Base-by-base conservation (phyloP, 2,329 filamentous ascomycete species). In the Thielaviopsis cerberus region DNA sequence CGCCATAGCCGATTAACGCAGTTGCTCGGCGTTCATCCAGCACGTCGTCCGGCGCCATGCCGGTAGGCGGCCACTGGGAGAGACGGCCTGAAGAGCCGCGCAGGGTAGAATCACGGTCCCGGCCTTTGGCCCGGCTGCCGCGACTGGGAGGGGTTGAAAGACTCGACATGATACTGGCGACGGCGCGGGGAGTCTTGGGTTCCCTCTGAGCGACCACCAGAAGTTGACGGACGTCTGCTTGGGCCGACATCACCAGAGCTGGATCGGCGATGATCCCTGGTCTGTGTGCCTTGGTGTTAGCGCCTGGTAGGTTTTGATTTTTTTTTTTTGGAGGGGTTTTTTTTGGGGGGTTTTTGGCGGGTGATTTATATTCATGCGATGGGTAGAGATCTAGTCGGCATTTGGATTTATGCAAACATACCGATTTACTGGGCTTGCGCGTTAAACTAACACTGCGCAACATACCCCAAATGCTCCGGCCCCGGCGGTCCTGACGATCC, bases 1-100 rank as follows among this genome's bases (percentile, higher is more conserved):
- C 79, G 5, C 81, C 81, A 7, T 74, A 71, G n/a, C 73, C 73
- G 61, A 83, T 78, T 59, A 81, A 71, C 54, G 79, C 74, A 69
- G 76, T 74, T 10, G 80, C 81, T 53, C 75, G 73, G 51, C 72
- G 73, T 17, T 77, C 73, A 0, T 74, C 69, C 8, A 83, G 71
- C 61, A 78, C 74, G 41, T 77, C 75, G 24, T 73, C 66, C 51
- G 65, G 69, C 11, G 72, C 69, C 53, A 80, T 67, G 54, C 74
- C 76, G 11, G 70, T 68, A 0, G 80, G 80, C 20, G 80, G 80
- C 80, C 80, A 83, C 64, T 51, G 59, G 27, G 54, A 51, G 17
- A 56, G 50, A 26, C 59, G 55, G 37, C 56, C 51, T 1, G 59
- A 58, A 2, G 59, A 61, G 15, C 58, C 57, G 26, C 56, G 59